Conservation (phyloP, 1,139 yeast genomes). For the Candida tunisiensis region DNA sequence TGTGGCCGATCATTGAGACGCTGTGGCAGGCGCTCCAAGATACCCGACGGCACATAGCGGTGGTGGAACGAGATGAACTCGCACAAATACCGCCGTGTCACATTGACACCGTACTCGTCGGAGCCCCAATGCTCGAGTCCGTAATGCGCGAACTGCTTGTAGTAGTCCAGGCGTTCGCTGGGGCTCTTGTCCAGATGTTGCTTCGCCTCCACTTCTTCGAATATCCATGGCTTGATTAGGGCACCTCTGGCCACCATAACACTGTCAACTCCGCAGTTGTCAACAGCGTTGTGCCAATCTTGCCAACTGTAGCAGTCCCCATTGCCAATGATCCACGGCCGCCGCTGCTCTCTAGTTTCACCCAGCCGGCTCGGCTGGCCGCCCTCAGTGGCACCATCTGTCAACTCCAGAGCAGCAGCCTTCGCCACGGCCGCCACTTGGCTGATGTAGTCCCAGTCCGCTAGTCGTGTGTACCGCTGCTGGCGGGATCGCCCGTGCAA, state of each 20-base stretch:
- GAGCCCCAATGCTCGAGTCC: constrained; percentile 98
- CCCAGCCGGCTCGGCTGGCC: no score
- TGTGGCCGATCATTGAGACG: constrained; percentile 89
- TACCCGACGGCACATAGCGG: constrained; percentile 87
- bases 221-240: constrained; percentile 95
- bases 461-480: constrained; percentile 80
- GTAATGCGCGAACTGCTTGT: constrained; percentile 50
- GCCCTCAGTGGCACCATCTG: no score
- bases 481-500: constrained; percentile 93
- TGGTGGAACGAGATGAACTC: constrained; percentile 91
- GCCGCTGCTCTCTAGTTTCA: constrained; percentile 20
- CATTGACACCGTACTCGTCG: constrained; percentile 83
- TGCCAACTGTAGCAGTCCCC: constrained; percentile 82
- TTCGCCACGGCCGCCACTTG: constrained; percentile 57
- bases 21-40: constrained; percentile 77
- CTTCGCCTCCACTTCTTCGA: constrained; percentile 81
- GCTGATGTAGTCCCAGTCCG: constrained; percentile 83
- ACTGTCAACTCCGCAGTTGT: constrained; percentile 62
- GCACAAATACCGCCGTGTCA: constrained; percentile 80
- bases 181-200: constrained; percentile 86
- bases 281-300: constrained; percentile 76
- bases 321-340: constrained; percentile 53
- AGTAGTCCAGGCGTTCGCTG: constrained; percentile 67
- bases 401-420: constrained; percentile 26
- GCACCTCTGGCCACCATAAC: constrained; percentile 99